Percentiles rank a stretch among this genome's conserved stretches.
Conservation (phyloP, 1,284 basidiomycete genomes). For the Trichosporon sp. region DNA sequence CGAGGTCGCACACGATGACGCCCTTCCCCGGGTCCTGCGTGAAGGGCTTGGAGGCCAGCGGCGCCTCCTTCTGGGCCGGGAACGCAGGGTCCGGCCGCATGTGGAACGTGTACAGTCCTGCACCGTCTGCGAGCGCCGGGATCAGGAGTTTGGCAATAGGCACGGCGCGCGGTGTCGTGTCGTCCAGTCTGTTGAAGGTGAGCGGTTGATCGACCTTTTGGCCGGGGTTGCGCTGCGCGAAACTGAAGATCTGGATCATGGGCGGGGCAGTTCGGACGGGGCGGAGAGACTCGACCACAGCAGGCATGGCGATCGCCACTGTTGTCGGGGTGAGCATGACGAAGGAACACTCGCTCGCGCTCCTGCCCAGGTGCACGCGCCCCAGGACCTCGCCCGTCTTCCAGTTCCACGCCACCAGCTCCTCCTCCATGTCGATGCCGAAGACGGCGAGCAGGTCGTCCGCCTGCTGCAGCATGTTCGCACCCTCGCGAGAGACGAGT, state of each 20-base stretch:
- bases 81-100: slow-evolving; percentile 55
- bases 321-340: slow-evolving; percentile 29
- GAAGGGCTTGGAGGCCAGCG: slow-evolving; percentile 46
- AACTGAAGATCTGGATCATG: slow-evolving; percentile 48
- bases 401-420: slow-evolving; percentile 56
- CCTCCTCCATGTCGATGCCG: slow-evolving; percentile 43
- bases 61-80: slow-evolving; percentile 33
- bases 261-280: slow-evolving; percentile 34
- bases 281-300: slow-evolving; percentile 1
- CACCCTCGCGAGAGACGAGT: slow-evolving; percentile 43
- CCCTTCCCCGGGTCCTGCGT: slow-evolving; percentile 51
- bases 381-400: slow-evolving; percentile 52
- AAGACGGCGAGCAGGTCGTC: slow-evolving; percentile 36
- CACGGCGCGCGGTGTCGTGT: slow-evolving; percentile 43
- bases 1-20: slow-evolving; percentile 51
- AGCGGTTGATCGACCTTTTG: slow-evolving; percentile 40
- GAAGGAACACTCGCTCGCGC: slow-evolving; percentile 5
- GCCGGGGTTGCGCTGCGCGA: slow-evolving; percentile 33
- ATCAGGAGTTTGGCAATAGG: slow-evolving; percentile 43
- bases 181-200: slow-evolving; percentile 38
- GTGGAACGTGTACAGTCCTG: slow-evolving; percentile 38
- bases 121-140: slow-evolving; percentile 37
- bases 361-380: slow-evolving; percentile 33
- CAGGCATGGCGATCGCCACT: slow-evolving; percentile 25
- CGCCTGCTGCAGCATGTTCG: slow-evolving; percentile 26